Conservation (phyloP, 306 rosid species). For the Gillenia trifoliata region DNA sequence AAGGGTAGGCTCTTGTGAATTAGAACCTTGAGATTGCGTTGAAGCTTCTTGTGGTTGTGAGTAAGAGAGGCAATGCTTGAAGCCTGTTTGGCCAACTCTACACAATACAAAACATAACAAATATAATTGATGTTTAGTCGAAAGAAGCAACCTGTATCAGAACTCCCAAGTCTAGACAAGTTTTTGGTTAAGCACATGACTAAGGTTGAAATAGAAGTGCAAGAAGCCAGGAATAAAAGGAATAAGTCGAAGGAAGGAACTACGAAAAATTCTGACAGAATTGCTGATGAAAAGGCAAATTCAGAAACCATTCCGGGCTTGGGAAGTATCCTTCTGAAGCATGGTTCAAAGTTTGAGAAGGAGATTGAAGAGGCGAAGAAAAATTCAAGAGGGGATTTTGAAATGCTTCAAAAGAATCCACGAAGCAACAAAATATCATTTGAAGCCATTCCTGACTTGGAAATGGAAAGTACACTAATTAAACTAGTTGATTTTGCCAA, state of each 20-base stretch:
- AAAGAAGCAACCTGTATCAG: no score
- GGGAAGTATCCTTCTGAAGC: constrained; percentile 52
- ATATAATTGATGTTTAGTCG: no score
- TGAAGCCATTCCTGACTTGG: constrained; percentile 19
- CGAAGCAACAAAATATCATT: constrained; percentile 4
- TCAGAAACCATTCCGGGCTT: constrained; percentile 30
- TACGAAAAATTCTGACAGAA: constrained; percentile 21
- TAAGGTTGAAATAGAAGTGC: constrained; percentile 80
- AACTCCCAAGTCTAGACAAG: no score
- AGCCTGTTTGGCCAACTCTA: no score
- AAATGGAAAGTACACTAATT: constrained; percentile 21
- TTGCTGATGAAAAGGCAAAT: constrained; percentile 17
- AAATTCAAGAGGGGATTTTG: constrained; percentile 12
- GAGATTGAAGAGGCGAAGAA: constrained; percentile 40
- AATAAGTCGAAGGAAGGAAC: constrained; percentile 33
- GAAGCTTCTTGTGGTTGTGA: no score
- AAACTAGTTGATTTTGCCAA: no score
- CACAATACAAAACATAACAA: no score
- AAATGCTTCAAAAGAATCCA: constrained; percentile 2
- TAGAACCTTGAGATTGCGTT: no score
- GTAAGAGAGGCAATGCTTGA: no score
- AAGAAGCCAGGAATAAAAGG: constrained; percentile 62
- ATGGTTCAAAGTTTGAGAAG: no score
- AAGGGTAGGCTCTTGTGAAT: no score
- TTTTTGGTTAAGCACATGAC: no score